A percentile compares a stretch with the other conserved stretches of the same genome.
phyloP scores from a whole-genome alignment of 768 basidiomycete species.

The Pulveroboletus sp. region DNA sequence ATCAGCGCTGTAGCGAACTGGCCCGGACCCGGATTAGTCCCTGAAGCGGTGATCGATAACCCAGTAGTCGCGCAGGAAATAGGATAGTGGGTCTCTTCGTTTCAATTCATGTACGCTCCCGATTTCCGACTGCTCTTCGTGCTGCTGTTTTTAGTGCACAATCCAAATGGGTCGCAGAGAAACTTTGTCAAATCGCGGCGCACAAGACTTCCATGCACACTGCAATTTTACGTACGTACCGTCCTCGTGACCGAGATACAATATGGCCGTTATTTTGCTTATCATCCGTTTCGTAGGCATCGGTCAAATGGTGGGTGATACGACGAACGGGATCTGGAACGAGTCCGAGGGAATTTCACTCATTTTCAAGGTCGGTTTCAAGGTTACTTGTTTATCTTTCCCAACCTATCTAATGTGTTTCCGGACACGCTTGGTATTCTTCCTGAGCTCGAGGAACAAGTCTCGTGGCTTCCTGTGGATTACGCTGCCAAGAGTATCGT shows the following conservation, averaged over 20 bases:
- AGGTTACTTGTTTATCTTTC: not conserved
- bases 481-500: conserved; percentile 45
- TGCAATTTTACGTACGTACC: conserved; percentile 18
- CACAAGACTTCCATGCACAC: conserved; percentile 21
- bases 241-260: not conserved
- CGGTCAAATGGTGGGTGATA: conserved; percentile 57
- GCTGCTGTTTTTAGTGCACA: conserved; percentile 18
- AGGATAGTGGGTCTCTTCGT: conserved; percentile 26
- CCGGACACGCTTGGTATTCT: conserved; percentile 39
- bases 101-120: no score
- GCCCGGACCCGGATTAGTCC: conserved; percentile 16
- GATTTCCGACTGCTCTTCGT: not conserved
- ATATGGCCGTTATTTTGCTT: not conserved
- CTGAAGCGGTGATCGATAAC: conserved; percentile 23
- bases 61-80: conserved; percentile 31
- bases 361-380: conserved; percentile 26
- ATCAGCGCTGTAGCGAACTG: conserved; percentile 33
- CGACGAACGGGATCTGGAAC: conserved; percentile 49
- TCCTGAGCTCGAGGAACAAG: conserved; percentile 31
- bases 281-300: conserved; percentile 29
- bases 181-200: conserved; percentile 44
- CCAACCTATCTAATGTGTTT: conserved; percentile 13
- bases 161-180: conserved; percentile 55
- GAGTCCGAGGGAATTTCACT: conserved; percentile 42
- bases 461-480: conserved; percentile 53